Percentiles rank a stretch among this genome's conserved stretches.
phyloP scores from a whole-genome alignment of 805 yeast genomes.

The Metschnikowia orientalis region DNA sequence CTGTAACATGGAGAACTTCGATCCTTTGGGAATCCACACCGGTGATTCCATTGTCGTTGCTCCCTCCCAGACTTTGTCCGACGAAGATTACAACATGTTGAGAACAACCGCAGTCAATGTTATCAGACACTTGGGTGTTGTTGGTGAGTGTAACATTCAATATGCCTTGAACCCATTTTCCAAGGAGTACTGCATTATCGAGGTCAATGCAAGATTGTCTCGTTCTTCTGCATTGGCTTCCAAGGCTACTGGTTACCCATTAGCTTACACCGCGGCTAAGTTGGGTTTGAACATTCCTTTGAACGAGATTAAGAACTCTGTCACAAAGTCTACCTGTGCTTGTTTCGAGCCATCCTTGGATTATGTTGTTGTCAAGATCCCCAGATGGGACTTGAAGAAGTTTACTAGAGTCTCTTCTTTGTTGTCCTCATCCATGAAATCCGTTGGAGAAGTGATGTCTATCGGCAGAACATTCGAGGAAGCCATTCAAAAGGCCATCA shows the following conservation, averaged over 20 bases:
- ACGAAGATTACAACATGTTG: constrained; percentile 96
- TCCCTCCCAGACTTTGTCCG: constrained; percentile 95
- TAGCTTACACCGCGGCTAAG: constrained; percentile 97
- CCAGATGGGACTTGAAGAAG: constrained; percentile 97
- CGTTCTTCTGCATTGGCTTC: constrained; percentile 99
- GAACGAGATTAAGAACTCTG: constrained; percentile 87
- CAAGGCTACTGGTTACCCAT: constrained; percentile 97
- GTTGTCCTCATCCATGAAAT: constrained; percentile 92
- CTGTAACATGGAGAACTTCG: constrained; percentile 98
- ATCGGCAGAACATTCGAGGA: constrained; percentile 97
- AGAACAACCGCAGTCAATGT: constrained; percentile 97
- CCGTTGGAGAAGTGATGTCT: constrained; percentile 98
- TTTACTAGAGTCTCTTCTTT: constrained; percentile 86
- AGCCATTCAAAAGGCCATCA: constrained; percentile 94
- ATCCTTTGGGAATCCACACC: constrained; percentile 96
- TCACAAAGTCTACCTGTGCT: constrained; percentile 90
- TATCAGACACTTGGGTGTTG: constrained; percentile 95
- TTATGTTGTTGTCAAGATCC: constrained; percentile 95
- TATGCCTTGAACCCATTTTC: constrained; percentile 92
- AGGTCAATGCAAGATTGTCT: constrained; percentile 95
- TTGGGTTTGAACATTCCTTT: constrained; percentile 89
- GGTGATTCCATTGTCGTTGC: constrained; percentile 99
- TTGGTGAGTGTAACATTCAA: constrained; percentile 98
- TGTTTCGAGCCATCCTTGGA: constrained; percentile 97
- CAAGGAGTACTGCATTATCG: constrained; percentile 93